Percentiles rank a stretch among this genome's conserved stretches.
phyloP scores from a whole-genome alignment of 257 asterid species.

The Solanum sitiens region DNA sequence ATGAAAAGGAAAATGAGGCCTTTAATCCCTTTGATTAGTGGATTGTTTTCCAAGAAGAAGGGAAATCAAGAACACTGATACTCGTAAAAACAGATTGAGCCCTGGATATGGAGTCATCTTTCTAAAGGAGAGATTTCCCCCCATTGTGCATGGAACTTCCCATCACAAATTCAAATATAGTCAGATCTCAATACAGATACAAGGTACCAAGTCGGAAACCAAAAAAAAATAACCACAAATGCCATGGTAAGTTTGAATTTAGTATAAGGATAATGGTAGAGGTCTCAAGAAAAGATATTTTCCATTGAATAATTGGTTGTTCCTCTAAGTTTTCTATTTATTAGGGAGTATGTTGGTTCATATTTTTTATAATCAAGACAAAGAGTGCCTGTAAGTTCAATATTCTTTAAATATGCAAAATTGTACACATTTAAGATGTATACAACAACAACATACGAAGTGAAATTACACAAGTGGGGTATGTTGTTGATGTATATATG shows the following conservation, averaged over 20 bases:
- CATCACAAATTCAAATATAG: neutral
- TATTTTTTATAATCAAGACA: neutral
- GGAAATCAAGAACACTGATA: conserved; percentile 9
- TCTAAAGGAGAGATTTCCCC: neutral
- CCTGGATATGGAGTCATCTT: neutral
- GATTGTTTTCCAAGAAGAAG: conserved; percentile 39
- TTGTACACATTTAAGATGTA: neutral
- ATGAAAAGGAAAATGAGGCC: conserved; percentile 34
- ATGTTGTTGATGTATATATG: neutral
- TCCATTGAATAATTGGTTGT: neutral
- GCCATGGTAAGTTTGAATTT: neutral
- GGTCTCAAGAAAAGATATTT: neutral
- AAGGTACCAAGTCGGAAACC: neutral
- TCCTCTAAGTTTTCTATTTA: neutral
- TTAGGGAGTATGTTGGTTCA: neutral
- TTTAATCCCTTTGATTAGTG: conserved; percentile 45
- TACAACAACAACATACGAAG: neutral
- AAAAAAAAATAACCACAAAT: neutral
- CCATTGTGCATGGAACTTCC: neutral
- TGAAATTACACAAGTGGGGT: neutral
- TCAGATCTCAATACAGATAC: neutral
- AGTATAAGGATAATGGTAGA: neutral
- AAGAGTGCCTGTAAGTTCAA: neutral
- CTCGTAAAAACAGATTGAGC: neutral
- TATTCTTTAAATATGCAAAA: neutral